A percentile compares a stretch with the other conserved stretches of the same genome.
Evolutionary conservation across 495 filamentous ascomycete genomes (phyloP).

Genomic region (Penicillium herquei): DNA sequence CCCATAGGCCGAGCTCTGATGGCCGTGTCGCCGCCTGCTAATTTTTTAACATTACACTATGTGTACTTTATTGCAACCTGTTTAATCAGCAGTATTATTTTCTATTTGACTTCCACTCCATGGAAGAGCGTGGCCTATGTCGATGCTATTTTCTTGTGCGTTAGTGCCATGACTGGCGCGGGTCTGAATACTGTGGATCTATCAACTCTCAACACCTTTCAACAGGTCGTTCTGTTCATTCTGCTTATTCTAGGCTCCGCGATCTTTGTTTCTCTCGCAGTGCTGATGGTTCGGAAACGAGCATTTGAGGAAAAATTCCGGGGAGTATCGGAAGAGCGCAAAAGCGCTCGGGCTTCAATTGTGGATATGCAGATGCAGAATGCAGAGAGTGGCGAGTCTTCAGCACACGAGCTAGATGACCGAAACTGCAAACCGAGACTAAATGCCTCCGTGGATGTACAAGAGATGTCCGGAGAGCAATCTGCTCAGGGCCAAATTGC

Average conservation of each 20-base stretch:
- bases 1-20: constrained; percentile 24
- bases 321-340: constrained; percentile 51
- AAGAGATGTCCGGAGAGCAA: neutral
- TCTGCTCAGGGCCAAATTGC: constrained; percentile 3
- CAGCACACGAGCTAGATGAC: neutral
- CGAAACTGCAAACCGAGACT: neutral
- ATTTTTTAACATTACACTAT: constrained; percentile 80
- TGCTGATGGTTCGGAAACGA: constrained; percentile 58
- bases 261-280: constrained; percentile 41
- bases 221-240: constrained; percentile 72
- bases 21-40: constrained; percentile 47
- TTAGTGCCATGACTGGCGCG: constrained; percentile 79
- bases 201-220: constrained; percentile 71
- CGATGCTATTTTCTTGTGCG: constrained; percentile 73
- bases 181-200: constrained; percentile 70
- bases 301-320: constrained; percentile 69
- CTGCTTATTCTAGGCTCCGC: constrained; percentile 71
- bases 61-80: constrained; percentile 70
- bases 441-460: neutral
- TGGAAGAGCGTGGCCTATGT: constrained; percentile 63
- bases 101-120: constrained; percentile 68
- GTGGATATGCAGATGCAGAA: constrained; percentile 6
- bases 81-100: constrained; percentile 66
- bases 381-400: neutral
- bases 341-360: constrained; percentile 7